Base-by-base conservation (phyloP, 768 basidiomycete species). In the Phanerochaete sordida region DNA sequence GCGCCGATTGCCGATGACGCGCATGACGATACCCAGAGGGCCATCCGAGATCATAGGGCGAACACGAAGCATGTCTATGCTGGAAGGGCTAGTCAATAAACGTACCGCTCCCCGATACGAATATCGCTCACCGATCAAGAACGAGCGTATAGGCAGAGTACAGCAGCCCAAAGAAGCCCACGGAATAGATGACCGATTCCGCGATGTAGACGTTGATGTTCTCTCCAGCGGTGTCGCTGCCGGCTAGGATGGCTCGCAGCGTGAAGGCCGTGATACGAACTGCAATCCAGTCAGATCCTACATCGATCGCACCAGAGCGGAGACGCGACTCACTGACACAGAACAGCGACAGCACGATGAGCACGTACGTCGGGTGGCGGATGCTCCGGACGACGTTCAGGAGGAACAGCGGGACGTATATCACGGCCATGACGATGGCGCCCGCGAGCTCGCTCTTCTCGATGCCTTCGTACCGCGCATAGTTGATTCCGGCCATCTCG, bases 101-200 rank as follows among this genome's bases (percentile, higher is more conserved):
- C 7, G 28, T 12, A 13, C 8, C 48, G 4, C 48, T 28, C 19
- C 13, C 1, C 11, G 27, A 9, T 16, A 59, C 1, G 27, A n/a
- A 23, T 13, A 21, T 9, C 31, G 27, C 64, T 39, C 48, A 73
- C 73, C 73, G 64, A 48, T 75, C 73, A 12, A 73, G 56, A 16
- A 72, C 72, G 11, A 75, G 68, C 21, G 63, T 69, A 57, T 75
- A 74, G 19, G 73, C 68, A 13, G 70, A 74, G 53, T 72, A 75
- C 8, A 75, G 50, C 43, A 75, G 53, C 62, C 69, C 72, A 26
- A 72, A 75, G 70, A 75, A 73, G 45, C 74, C 74, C 19, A 70
- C 66, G 47, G 70, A 74, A 61, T 75, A 76, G 21, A 75, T 31
- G 57, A 74, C 60, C 56, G 69, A 64, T 52, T 67, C 68, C n/a